Evolutionary conservation across 2,329 filamentous ascomycete species (phyloP), one percentile per base, ranked within the genome.

Genomic region (Ophiosphaerella narmari): DNA sequence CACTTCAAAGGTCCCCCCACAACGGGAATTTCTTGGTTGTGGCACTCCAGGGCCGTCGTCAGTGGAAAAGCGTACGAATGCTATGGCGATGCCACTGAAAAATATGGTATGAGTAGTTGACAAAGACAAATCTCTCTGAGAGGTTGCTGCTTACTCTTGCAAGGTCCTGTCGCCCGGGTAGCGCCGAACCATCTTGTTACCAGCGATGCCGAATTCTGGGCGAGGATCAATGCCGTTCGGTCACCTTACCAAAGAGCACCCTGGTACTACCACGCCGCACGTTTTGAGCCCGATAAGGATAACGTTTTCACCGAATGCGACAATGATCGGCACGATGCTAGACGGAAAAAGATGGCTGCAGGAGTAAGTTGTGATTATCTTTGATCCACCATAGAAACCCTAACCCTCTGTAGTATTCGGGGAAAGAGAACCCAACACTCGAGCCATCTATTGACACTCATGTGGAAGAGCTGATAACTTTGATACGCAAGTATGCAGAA

Each of bases 261-360:
- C 5, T 73, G 69, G 69, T 74, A 68, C 43, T 70, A 75, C 48
- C 62, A 69, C 37, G 77, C 74, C 4, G 73, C 80, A 48, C 75
- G 77, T 12, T 74, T 86, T 52, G 78, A 85, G 49, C 78, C 80
- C 0, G 74, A 78, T n/a, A 70, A 73, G 4, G 79, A 84, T 58
- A 83, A 80, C 46, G 71, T 84, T 31, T 83, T 85, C 50, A 79
- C 75, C 2, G 74, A 80, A 55, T 75, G 75, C 4, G 73, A 83
- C 49, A 79, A 77, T 36, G 73, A 72, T 5, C 74, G 75, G 36
- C 82, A 85, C 54, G 66, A 71, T 48, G 61, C 55, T 6, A 55
- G 68, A 42, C 54, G 67, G 34, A 78, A 77, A 57, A 79, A 82
- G 53, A 78, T 84, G 73, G 74, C 77, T 3, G 72, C 78, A 1